Percentiles rank a stretch among this genome's conserved stretches.
Conservation (phyloP, 2,329 filamentous ascomycete genomes). For the Penicillium fuscoglaucum region DNA sequence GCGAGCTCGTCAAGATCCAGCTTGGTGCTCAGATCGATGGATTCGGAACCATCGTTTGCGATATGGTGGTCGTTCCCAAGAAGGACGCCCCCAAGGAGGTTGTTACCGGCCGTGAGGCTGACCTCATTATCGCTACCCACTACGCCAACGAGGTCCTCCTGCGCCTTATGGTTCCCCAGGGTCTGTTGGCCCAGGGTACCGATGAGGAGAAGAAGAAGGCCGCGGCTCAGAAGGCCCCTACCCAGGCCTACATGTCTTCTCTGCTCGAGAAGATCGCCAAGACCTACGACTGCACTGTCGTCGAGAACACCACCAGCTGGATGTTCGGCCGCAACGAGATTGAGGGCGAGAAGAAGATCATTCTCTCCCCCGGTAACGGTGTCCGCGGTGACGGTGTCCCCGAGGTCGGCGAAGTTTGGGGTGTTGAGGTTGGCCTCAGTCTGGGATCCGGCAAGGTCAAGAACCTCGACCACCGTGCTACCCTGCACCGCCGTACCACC, state of each 20-base stretch:
- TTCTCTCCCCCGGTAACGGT: conserved; percentile 76
- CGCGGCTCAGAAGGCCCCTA: conserved; percentile 74
- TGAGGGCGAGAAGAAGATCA: conserved; percentile 97
- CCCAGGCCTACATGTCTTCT: conserved; percentile 81
- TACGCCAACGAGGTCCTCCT: conserved; percentile 95
- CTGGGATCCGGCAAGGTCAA: conserved; percentile 93
- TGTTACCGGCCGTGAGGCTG: conserved; percentile 75
- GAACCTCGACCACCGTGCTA: conserved; percentile 80
- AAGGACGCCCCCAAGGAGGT: conserved; percentile 62
- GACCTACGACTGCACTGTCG: conserved; percentile 84
- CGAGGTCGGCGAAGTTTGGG: conserved; percentile 93
- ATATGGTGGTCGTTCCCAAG: conserved; percentile 75
- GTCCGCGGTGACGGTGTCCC: conserved; percentile 87
- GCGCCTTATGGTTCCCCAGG: conserved; percentile 87
- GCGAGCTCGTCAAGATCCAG: conserved; percentile 94
- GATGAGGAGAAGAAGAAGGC: conserved; percentile 97
- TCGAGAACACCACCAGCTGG: conserved; percentile 98
- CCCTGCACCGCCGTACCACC: conserved; percentile 87
- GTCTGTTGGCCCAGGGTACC: conserved; percentile 74
- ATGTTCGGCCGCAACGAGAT: conserved; percentile 96
- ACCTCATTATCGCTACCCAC: conserved; percentile 86
- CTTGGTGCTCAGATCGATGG: conserved; percentile 98
- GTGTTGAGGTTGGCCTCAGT: conserved; percentile 92
- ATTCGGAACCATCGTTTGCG: conserved; percentile 93
- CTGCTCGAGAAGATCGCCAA: conserved; percentile 90